Base-by-base conservation (phyloP, 2,329 filamentous ascomycete species). In the Cryoendolithus antarcticus region DNA sequence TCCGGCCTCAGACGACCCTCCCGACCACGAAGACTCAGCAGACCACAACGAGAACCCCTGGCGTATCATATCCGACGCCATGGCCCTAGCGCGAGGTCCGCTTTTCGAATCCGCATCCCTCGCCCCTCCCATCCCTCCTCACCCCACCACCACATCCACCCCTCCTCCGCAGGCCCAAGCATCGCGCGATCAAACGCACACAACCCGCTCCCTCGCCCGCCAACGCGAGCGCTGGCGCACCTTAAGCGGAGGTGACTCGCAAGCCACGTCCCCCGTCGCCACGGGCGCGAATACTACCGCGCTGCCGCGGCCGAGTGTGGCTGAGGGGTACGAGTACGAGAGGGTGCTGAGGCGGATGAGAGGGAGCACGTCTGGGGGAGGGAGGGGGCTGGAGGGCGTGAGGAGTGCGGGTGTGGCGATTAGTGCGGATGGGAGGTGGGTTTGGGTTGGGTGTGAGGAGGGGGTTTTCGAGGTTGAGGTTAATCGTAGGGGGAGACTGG, bases 391-490 rank as follows among this genome's bases (percentile, higher is more conserved):
- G 24, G 24, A 27, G 30, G 65, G 64, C 1, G 59, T 66, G 13
- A 50, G 65, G 29, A 69, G 65, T 12, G 65, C 66, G 4, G 67
- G 67, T 4, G 46, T 70, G 38, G 66, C 66, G 4, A 65, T 69
- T 55, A 69, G 64, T 51, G 53, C 59, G 19, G 66, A 70, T 49
- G 66, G 66, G 6, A 50, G 62, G 12, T 66, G 51, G 39, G 49
- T 70, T 29, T 70, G 65, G 51, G 66, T 61, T 29, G 65, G 63
- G 4, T 66, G 62, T 28, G 77, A 84, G 54, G 77, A 83, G 48
- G 82, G 82, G 40, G 80, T 88, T 39, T 84, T 84, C 52, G 80
- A 86, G 60, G 75, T 84, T 50, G 71, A 70, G 28, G 69, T 88
- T 47, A 77, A 85, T 54, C 50, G 77, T 11, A 66, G 72, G 35